Evolutionary conservation across 805 yeast genomes (phyloP), one percentile per base, ranked within the genome.

Genomic region (Lipomyces spencermartinsiae): DNA sequence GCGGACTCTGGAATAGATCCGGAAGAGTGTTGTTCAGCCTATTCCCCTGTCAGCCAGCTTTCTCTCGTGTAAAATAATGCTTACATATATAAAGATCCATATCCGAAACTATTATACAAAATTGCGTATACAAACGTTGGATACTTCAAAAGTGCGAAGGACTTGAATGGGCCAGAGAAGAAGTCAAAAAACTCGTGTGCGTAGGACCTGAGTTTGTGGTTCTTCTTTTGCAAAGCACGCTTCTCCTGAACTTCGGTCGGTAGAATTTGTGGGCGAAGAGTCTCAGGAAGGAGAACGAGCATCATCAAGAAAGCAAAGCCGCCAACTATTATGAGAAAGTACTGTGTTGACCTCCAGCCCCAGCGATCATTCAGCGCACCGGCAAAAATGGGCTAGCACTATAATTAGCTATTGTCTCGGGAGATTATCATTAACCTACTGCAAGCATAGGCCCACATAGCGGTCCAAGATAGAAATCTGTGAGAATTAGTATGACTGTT

Each of bases 271-370:
- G 82, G 81, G 62, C 93, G 81, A 57, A 92, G 80, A 0, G 97
- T 93, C 75, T 93, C 98, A 0, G 98, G 97, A 19, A 92, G 80
- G 4, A 83, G 79, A 59, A 89, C 82, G 5, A 86, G 71, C 54
- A 92, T 79, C 62, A 85, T 68, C 0, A 86, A 29, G 33, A 83
- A 80, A 60, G 84, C 83, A 14, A 83, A 76, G 1, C 88, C 92
- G 1, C 91, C 85, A 58, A 90, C 77, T 35, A 89, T 88, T 19
- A 89, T 90, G 78, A 91, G 80, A 63, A 91, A 86, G 94, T 96
- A 92, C 74, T 90, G 95, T 2, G 97, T 90, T 1, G 94, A 91
- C 76, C 97, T 82, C 97, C 97, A 92, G 8, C 92, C 92, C 89
- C 92, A 90, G 10, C 83, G 82, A 56, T 84, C 81, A 6, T 90